Percentiles rank a stretch among this genome's conserved stretches.
These are phyloP conservation scores for Parathielavia hyrcaniae DNA, from an alignment of 495 filamentous ascomycete species.

Conservation along the genomic window DNA sequence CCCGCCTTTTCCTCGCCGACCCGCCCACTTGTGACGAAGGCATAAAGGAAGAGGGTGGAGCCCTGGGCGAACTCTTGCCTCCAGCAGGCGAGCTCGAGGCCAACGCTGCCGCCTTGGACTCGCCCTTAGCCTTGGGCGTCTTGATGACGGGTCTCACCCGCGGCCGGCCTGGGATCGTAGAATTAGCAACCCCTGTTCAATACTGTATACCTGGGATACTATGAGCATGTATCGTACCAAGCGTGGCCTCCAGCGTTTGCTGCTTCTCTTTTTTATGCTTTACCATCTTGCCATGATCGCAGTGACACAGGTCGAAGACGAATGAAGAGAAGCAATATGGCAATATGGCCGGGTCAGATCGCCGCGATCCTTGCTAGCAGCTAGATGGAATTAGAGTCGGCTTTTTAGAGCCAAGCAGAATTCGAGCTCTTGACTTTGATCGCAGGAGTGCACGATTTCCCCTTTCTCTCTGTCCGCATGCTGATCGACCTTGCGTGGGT, in stretches of 20 bases:
- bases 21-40: conserved; percentile 10
- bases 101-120: neutral
- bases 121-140: neutral
- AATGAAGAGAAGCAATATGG: neutral
- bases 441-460: no score
- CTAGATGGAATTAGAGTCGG: no score
- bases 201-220: neutral
- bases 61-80: neutral
- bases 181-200: neutral
- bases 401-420: no score
- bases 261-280: conserved; percentile 17
- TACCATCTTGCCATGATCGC: conserved; percentile 11
- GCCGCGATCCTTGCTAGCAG: no score
- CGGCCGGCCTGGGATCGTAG: conserved; percentile 8
- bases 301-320: no score
- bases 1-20: conserved; percentile 1
- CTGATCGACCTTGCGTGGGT: no score
- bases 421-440: no score
- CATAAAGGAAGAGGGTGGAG: conserved; percentile 11
- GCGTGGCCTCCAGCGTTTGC: conserved; percentile 24
- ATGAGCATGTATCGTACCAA: conserved; percentile 12
- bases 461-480: no score
- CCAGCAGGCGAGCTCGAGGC: neutral
- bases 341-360: neutral
- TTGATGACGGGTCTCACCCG: conserved; percentile 1